These are phyloP conservation scores for Aspergillus texensis DNA, from an alignment of 2,329 filamentous ascomycete species.

Conservation along the genomic window DNA sequence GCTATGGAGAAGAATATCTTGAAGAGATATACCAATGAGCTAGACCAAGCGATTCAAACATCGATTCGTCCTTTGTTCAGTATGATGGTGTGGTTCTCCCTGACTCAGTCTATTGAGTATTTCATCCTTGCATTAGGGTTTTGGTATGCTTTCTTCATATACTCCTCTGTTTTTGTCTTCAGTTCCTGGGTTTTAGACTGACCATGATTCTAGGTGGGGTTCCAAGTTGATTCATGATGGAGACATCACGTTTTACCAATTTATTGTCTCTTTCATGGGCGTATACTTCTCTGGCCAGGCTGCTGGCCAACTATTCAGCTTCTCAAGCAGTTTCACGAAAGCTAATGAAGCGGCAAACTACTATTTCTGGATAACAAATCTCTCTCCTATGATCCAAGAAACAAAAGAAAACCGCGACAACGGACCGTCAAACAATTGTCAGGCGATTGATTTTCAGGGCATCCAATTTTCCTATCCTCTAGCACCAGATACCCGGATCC, in stretches of 20 bases:
- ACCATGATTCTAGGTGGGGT: slow-evolving; percentile 54
- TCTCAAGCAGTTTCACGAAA: slow-evolving; percentile 53
- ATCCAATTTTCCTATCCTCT: slow-evolving; percentile 44
- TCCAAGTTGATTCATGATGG: slow-evolving; percentile 56
- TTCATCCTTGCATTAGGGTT: slow-evolving; percentile 34
- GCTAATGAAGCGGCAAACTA: slow-evolving; percentile 55
- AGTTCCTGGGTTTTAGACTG: background rate
- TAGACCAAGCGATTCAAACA: slow-evolving; percentile 24
- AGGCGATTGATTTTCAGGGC: slow-evolving; percentile 46
- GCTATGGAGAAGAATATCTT: slow-evolving; percentile 48
- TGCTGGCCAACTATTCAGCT: slow-evolving; percentile 26
- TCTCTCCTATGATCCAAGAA: slow-evolving; percentile 44
- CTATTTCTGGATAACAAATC: slow-evolving; percentile 48
- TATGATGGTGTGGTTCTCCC: slow-evolving; percentile 32
- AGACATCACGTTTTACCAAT: slow-evolving; percentile 42
- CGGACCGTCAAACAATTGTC: slow-evolving; percentile 25
- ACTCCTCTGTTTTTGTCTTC: background rate
- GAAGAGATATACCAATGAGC: slow-evolving; percentile 25
- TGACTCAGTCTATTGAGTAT: slow-evolving; percentile 32
- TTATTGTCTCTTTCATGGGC: slow-evolving; percentile 50
- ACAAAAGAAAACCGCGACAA: slow-evolving; percentile 44
- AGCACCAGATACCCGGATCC: slow-evolving; percentile 26
- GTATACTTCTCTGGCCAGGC: slow-evolving; percentile 41
- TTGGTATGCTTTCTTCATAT: slow-evolving; percentile 17
- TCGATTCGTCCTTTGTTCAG: slow-evolving; percentile 24